Base-by-base conservation (phyloP, 352 stramenopile genomes). In the Globisporangium nagaii region DNA sequence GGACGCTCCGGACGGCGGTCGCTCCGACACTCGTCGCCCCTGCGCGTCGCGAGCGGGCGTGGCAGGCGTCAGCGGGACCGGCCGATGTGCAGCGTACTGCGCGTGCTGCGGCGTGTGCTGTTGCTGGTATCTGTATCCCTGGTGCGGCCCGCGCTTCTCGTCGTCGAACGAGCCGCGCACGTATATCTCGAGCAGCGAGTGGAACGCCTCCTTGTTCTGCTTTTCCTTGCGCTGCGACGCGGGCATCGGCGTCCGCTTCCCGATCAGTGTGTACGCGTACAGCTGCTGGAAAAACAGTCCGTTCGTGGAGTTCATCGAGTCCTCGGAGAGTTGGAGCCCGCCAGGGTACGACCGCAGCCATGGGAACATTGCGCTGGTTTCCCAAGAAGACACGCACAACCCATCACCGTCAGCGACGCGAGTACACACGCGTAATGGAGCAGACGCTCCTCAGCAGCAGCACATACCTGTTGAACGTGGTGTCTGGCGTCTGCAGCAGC, bases 271-370 rank as follows among this genome's bases (percentile, higher is more conserved):
- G 58, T 88, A 90, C 9, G 83, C 83, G 56, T 90, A 90, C 2
- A 93, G 60, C 56, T 93, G 83, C 66, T 93, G 83, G 67, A 91
- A 93, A 52, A 93, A 93, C 7, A 93, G 65, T 0, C 78, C 81
- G 47, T 90, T 85, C 32, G 71, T 62, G 43, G 74, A 86, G 60
- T 79, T 76, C 30, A 85, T 71, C 32, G 74, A 80, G 42, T 87
- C 75, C 10, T 76, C 62, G 6, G 70, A 72, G 24, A 80, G 63
- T 36, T 75, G 64, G 4, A 80, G 60, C 0, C 70, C 73, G 10
- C 68, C 70, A 2, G 79, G 75, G 49, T 86, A 80, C 58, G 81
- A 84, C 9, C 79, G 79, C 32, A 91, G 53, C 78, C 78, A 91
- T 13, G 78, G 78, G 59, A 91, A 91, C 66, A 91, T 70, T 3